phyloP scores from a whole-genome alignment of 2,329 filamentous ascomycete species.

The Pseudofabraea citricarpa region DNA sequence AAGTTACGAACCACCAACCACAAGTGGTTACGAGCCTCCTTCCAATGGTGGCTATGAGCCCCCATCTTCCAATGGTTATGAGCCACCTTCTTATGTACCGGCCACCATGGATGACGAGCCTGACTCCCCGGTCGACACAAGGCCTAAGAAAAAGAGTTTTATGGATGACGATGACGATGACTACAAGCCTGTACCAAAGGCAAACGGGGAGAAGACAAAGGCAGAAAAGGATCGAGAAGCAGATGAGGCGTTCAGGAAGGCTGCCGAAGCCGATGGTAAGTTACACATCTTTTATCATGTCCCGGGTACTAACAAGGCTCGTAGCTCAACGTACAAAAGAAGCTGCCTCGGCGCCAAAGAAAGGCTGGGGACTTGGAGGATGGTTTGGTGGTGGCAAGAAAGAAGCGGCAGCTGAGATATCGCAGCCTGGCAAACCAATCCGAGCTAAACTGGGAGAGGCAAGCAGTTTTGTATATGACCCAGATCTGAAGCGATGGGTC shows the following conservation, averaged over 20 bases:
- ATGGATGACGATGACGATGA: slow-evolving; percentile 80
- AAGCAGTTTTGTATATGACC: slow-evolving; percentile 89
- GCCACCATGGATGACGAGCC: slow-evolving; percentile 37
- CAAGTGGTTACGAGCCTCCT: slow-evolving; percentile 20
- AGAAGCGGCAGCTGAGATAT: slow-evolving; percentile 33
- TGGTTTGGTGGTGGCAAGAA: slow-evolving; percentile 75
- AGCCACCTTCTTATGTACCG: slow-evolving; percentile 58
- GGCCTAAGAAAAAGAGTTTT: slow-evolving; percentile 69
- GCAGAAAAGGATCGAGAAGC: slow-evolving; percentile 72
- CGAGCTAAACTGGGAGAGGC: slow-evolving; percentile 91
- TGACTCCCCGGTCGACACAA: slow-evolving; percentile 37
- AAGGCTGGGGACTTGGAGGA: slow-evolving; percentile 74
- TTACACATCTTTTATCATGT: slow-evolving; percentile 1
- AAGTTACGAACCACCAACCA: slow-evolving; percentile 28
- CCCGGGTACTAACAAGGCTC: slow-evolving; percentile 8
- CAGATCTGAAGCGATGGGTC: slow-evolving; percentile 95
- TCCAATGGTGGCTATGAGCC: slow-evolving; percentile 19
- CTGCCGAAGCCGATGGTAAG: slow-evolving; percentile 71
- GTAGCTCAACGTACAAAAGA: slow-evolving; percentile 58
- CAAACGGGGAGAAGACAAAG: slow-evolving; percentile 52
- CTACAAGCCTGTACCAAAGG: slow-evolving; percentile 41
- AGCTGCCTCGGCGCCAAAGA: slow-evolving; percentile 43
- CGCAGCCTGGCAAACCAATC: slow-evolving; percentile 63
- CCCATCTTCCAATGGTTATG: slow-evolving; percentile 41
- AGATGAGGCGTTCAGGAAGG: slow-evolving; percentile 79